These are phyloP conservation scores for Leptosphaerulina australis DNA, from an alignment of 2,329 filamentous ascomycete genomes.

Conservation along the genomic window DNA sequence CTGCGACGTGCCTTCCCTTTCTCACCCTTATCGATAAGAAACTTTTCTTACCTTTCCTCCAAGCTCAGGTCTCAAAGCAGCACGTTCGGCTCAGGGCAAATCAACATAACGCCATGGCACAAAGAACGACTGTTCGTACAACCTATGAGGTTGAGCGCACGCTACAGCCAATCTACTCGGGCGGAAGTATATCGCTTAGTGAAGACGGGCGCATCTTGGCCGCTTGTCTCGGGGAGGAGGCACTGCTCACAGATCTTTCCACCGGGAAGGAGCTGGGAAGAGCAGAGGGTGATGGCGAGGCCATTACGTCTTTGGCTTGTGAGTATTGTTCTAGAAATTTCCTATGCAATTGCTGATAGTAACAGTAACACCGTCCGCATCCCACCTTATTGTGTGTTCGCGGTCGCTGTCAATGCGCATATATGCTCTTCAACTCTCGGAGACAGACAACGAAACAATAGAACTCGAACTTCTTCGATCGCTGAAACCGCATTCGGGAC, in stretches of 20 bases:
- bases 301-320: conserved; percentile 76
- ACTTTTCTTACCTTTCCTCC: conserved; percentile 38
- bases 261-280: conserved; percentile 82
- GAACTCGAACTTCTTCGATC: conserved; percentile 72
- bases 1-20: neutral
- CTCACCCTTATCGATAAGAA: conserved; percentile 45
- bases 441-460: conserved; percentile 63
- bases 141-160: conserved; percentile 85
- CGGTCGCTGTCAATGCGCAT: conserved; percentile 96
- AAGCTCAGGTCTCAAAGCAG: neutral
- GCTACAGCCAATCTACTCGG: conserved; percentile 92
- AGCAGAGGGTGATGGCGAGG: conserved; percentile 79
- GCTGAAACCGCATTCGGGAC: conserved; percentile 86
- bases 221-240: conserved; percentile 90
- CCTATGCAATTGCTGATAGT: conserved; percentile 24
- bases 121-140: conserved; percentile 71
- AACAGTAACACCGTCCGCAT: conserved; percentile 82
- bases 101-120: conserved; percentile 52
- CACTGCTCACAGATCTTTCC: conserved; percentile 80
- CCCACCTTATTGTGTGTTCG: conserved; percentile 88
- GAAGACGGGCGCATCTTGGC: conserved; percentile 81
- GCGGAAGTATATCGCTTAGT: conserved; percentile 84
- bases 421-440: conserved; percentile 71
- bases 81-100: conserved; percentile 16
- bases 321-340: conserved; percentile 24